Evolutionary conservation across 306 rosid species (phyloP).

Genomic region (Dryas octopetala): DNA sequence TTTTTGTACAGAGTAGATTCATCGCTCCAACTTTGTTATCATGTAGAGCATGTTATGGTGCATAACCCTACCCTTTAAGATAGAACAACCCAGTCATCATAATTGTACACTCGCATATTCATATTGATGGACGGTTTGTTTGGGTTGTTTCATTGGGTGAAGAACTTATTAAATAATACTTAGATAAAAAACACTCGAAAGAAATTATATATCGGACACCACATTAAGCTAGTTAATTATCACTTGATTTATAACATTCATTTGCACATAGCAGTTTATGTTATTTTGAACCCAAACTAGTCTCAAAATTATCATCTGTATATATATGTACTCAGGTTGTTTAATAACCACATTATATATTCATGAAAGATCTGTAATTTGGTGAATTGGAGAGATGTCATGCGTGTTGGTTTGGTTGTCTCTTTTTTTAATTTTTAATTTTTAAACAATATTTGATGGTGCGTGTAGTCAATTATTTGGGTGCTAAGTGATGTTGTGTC

Average conservation of each 20-base stretch:
- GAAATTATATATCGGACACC: too few relatives aligned
- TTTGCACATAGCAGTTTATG: background rate
- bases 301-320: background rate
- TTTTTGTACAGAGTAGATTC: too few relatives aligned
- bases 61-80: too few relatives aligned
- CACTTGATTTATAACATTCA: background rate
- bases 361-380: background rate
- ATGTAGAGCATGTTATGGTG: too few relatives aligned
- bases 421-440: background rate
- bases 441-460: background rate
- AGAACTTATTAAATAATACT: too few relatives aligned
- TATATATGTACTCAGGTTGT: background rate
- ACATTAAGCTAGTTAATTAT: background rate
- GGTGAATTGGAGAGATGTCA: background rate
- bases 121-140: too few relatives aligned
- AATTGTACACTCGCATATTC: too few relatives aligned
- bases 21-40: too few relatives aligned
- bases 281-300: background rate
- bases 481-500: slow-evolving; percentile 35
- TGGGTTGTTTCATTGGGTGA: too few relatives aligned
- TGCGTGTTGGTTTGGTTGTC: background rate
- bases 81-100: too few relatives aligned
- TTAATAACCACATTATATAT: background rate
- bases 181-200: too few relatives aligned
- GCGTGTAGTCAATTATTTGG: slow-evolving; percentile 22